Evolutionary conservation across 768 basidiomycete genomes (phyloP), one percentile per base, ranked within the genome.

Genomic region (Trametopsis cervina): DNA sequence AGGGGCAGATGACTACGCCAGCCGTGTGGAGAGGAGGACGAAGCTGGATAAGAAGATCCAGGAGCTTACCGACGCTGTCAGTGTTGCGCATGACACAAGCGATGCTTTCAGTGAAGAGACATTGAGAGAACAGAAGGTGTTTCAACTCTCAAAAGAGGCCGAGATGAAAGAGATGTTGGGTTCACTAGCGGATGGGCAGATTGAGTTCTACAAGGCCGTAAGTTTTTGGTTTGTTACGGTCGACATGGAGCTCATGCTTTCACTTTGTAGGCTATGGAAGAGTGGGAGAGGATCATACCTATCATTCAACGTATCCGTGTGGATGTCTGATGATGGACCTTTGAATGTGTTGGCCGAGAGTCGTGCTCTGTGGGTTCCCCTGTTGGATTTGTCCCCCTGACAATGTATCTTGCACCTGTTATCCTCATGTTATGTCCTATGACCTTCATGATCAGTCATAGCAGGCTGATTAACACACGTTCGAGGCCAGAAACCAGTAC

Each of bases 131-230:
- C 92, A 98, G 66, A 71, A 80, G 20, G 72, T 89, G 51, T 98
- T 98, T 69, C 90, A 96, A 61, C 75, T 80, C 51, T 80, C 85
- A 11, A 98, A 98, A 66, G 84, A 91, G 60, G 77, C 83, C 42
- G 96, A 99, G 69, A 96, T 98, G 95, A 96, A 95, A 68, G 91
- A 93, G 60, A 83, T 97, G 77, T 63, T 99, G 10, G 80, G 79
- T 17, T 82, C 84, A 52, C 78, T 96, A 53, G 92, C 92, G 21
- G 89, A 96, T 56, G 94, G 93, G 9, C 87, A 99, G 64, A 89
- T 98, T 55, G 92, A 93, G 63, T 90, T 96, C 64, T 90, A 96
- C 63, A 86, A 87, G 67, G 77, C 85, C 56, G 89, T 85, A 63
- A 20, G 60, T 57, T 23, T n/a, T n/a, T n/a, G n/a, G n/a, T n/a